Evolutionary conservation across 2,329 filamentous ascomycete genomes (phyloP).

Genomic region (Botrytis medusae): DNA sequence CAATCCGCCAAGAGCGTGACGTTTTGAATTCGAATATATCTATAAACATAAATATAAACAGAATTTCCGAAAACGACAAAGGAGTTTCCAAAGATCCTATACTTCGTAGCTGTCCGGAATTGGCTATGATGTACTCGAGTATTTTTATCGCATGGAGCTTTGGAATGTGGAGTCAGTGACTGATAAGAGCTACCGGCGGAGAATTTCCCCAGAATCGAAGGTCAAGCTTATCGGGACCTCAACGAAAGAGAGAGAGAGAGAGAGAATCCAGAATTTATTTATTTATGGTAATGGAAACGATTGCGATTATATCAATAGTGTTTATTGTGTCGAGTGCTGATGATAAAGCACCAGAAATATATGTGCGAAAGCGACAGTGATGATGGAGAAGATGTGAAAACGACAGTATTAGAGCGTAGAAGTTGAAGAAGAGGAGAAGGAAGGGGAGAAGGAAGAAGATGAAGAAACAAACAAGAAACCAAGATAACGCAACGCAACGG

Average conservation of each 20-base stretch:
- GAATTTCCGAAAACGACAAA: constrained; percentile 1
- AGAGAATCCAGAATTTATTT: neutral
- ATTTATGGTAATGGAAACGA: neutral
- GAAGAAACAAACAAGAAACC: neutral
- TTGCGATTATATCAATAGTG: neutral
- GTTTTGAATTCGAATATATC: neutral
- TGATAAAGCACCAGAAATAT: neutral
- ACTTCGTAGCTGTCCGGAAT: neutral
- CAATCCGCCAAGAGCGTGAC: neutral
- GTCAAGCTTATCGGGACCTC: neutral
- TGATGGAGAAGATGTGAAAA: constrained; percentile 5
- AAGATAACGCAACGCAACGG: neutral
- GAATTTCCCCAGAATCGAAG: neutral
- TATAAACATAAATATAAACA: neutral
- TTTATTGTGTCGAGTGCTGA: neutral
- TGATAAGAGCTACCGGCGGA: constrained; percentile 8
- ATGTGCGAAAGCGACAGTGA: constrained; percentile 17
- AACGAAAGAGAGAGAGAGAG: neutral
- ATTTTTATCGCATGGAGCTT: constrained; percentile 1
- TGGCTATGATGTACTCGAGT: neutral
- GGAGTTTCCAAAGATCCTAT: neutral
- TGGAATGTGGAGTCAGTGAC: constrained; percentile 13
- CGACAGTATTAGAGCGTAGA: neutral
- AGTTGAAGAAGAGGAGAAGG: neutral
- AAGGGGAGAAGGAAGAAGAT: neutral